Percentiles rank a stretch among this genome's conserved stretches.
These are phyloP conservation scores for Microcyclospora tardicrescens DNA, from an alignment of 2,329 filamentous ascomycete species.

Conservation along the genomic window DNA sequence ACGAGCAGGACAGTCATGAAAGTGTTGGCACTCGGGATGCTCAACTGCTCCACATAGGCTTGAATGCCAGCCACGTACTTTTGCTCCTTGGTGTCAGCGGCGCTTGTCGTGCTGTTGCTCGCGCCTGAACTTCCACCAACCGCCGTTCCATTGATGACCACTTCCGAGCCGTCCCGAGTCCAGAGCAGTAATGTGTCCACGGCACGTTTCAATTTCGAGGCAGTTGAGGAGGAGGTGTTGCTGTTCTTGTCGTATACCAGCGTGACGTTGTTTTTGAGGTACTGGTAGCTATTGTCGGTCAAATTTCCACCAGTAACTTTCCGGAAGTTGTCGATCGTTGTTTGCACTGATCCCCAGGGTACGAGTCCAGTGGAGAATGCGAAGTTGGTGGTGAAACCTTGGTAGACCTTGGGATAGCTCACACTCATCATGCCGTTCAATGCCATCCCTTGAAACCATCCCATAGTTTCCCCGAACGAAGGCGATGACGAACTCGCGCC, in stretches of 20 bases:
- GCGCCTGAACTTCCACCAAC: slow-evolving; percentile 13
- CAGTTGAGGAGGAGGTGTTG: slow-evolving; percentile 22
- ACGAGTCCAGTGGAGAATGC: slow-evolving; percentile 79
- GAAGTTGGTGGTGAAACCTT: slow-evolving; percentile 85
- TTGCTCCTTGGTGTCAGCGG: slow-evolving; percentile 31
- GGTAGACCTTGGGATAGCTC: slow-evolving; percentile 74
- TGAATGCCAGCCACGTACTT: slow-evolving; percentile 61
- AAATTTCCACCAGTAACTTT: slow-evolving; percentile 72
- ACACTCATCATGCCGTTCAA: slow-evolving; percentile 95
- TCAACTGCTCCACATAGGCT: slow-evolving; percentile 69
- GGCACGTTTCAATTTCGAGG: slow-evolving; percentile 11
- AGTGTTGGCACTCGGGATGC: slow-evolving; percentile 76
- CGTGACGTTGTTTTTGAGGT: slow-evolving; percentile 65
- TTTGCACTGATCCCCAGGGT: slow-evolving; percentile 69
- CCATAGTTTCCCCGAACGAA: slow-evolving; percentile 71
- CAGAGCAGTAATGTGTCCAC: slow-evolving; percentile 15
- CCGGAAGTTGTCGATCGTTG: slow-evolving; percentile 73
- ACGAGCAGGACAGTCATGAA: slow-evolving; percentile 92
- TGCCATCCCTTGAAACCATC: slow-evolving; percentile 87
- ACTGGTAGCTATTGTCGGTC: slow-evolving; percentile 62
- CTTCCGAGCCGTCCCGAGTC: slow-evolving; percentile 20
- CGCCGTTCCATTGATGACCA: slow-evolving; percentile 30
- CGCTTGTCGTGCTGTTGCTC: slow-evolving; percentile 7
- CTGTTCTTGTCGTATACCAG: slow-evolving; percentile 53
- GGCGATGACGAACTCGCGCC: slow-evolving; percentile 60